Evolutionary conservation across 1,284 basidiomycete species (phyloP), one percentile per base, ranked within the genome.

Genomic region (Meira nashicola): DNA sequence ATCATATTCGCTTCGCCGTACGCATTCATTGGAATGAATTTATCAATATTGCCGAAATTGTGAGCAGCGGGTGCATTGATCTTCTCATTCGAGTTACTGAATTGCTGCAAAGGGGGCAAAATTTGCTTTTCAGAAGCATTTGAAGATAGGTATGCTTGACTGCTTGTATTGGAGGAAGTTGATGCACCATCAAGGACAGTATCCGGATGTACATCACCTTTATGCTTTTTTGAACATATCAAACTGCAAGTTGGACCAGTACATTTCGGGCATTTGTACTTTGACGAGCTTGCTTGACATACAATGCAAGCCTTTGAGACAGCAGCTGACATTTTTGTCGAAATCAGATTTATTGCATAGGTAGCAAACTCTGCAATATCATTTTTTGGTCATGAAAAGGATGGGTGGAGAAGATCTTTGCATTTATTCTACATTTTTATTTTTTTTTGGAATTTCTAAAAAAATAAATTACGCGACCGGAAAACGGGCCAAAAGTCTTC

Each of bases 191-290:
- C 37, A 19, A 14, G 10, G 23, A 2, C 19, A 23, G 7, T 40
- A 14, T 28, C 15, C 3, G 12, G 39, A 46, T 54, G 53, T 3
- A 14, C 15, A 3, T 25, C 33, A 19, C 14, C 11, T 19, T 39
- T 39, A 41, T 60, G 58, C 44, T 15, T 33, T 49, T 58, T 58
- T 9, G 41, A 58, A 28, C 58, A 60, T 1, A 55, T 21, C n/a
- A 59, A 39, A 10, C 37, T 33, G 41, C 58, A 60, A 8, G 58
- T 60, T 2, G 58, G 17, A 14, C 23, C 23, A 9, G 23, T 39
- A 46, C 58, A 60, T 23, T 38, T 25, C 21, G 58, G 58, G 28
- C 58, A 60, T 19, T 60, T 60, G 58, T 60, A 60, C 38, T 52
- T 55, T 15, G 58, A 60, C 28, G 55, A 28, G 23, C 40, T 19